Evolutionary conservation across 1,284 basidiomycete species (phyloP).

Genomic region (Filobasidium uniguttulatum): DNA sequence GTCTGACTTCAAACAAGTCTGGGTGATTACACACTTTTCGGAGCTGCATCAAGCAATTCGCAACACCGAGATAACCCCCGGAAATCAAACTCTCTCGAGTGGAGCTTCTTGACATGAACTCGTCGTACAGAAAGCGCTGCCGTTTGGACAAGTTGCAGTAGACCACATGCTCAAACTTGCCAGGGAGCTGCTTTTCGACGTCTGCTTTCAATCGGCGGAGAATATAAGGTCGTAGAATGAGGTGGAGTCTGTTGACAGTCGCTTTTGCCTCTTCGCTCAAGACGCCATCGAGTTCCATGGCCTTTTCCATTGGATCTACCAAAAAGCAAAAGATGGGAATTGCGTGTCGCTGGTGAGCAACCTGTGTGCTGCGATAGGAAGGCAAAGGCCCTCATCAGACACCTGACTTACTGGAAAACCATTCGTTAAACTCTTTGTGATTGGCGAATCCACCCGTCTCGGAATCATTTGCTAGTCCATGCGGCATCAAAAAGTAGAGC

Average conservation of each 20-base stretch:
- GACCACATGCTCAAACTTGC: slow-evolving; percentile 88
- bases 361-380: neutral
- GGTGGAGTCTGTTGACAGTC: slow-evolving; percentile 80
- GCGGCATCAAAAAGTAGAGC: slow-evolving; percentile 91
- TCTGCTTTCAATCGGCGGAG: slow-evolving; percentile 88
- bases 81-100: slow-evolving; percentile 75
- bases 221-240: slow-evolving; percentile 82
- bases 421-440: slow-evolving; percentile 85
- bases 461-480: slow-evolving; percentile 38
- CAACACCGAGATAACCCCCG: slow-evolving; percentile 67
- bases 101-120: slow-evolving; percentile 87
- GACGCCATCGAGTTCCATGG: slow-evolving; percentile 69
- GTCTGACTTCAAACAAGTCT: slow-evolving; percentile 86
- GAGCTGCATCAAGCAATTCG: slow-evolving; percentile 94
- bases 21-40: slow-evolving; percentile 93
- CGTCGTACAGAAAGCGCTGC: slow-evolving; percentile 93
- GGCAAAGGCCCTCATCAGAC: too few species aligned
- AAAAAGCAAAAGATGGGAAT: slow-evolving; percentile 6
- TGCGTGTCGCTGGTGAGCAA: neutral
- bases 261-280: slow-evolving; percentile 74
- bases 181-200: slow-evolving; percentile 89
- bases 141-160: slow-evolving; percentile 85
- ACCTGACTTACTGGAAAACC: slow-evolving; percentile 87
- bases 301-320: slow-evolving; percentile 86
- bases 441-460: slow-evolving; percentile 72